Evolutionary conservation across 2,329 filamentous ascomycete genomes (phyloP).

Genomic region (Ophiostoma tasmaniense): DNA sequence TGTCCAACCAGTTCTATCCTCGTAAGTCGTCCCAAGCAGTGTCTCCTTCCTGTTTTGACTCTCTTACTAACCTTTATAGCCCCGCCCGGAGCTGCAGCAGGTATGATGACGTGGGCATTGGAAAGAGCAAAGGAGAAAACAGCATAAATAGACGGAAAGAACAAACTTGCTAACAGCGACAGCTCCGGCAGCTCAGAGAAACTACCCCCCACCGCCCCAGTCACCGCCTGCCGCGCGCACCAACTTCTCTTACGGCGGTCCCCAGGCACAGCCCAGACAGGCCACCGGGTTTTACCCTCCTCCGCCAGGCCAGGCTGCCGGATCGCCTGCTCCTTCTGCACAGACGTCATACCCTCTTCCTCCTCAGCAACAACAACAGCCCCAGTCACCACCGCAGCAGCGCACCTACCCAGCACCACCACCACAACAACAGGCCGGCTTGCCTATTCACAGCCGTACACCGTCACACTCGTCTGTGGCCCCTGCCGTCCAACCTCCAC

Average conservation of each 20-base stretch:
- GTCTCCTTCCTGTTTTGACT: background rate
- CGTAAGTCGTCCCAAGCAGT: slow-evolving; percentile 18
- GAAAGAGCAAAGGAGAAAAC: background rate
- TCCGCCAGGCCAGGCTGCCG: slow-evolving; percentile 26
- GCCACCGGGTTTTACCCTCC: slow-evolving; percentile 29
- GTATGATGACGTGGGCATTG: background rate
- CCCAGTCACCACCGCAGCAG: slow-evolving; percentile 24
- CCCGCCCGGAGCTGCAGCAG: slow-evolving; percentile 20
- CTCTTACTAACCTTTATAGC: slow-evolving; percentile 20
- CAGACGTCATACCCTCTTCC: slow-evolving; percentile 28
- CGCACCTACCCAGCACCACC: slow-evolving; percentile 24
- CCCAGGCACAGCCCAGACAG: slow-evolving; percentile 22
- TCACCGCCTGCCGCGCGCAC: slow-evolving; percentile 31
- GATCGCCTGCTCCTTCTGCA: slow-evolving; percentile 26
- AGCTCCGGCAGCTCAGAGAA: slow-evolving; percentile 22
- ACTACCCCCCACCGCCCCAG: slow-evolving; percentile 31
- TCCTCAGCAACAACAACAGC: slow-evolving; percentile 24
- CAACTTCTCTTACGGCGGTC: slow-evolving; percentile 29
- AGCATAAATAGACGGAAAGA: background rate
- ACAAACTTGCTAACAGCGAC: background rate
- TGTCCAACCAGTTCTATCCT: slow-evolving; percentile 24
- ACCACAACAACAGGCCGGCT: slow-evolving; percentile 20
- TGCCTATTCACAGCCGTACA: slow-evolving; percentile 32
- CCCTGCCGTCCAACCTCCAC: slow-evolving; percentile 13
- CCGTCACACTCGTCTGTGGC: slow-evolving; percentile 22